phyloP scores from a whole-genome alignment of 228 moss, liverwort and hornwort species.

The Sphagnum magellanicum region DNA sequence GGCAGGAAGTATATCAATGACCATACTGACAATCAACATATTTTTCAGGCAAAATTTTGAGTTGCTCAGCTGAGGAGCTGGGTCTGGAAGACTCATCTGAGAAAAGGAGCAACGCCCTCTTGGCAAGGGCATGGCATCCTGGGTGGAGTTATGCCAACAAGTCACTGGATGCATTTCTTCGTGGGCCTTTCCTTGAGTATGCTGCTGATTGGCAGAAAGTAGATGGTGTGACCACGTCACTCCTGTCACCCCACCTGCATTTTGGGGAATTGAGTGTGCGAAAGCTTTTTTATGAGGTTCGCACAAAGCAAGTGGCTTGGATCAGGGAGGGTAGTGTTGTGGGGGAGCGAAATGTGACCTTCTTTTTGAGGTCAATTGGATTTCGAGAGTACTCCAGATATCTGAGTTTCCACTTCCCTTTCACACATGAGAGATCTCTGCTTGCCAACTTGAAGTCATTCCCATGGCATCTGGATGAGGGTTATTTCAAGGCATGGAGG shows the following conservation, averaged over 20 bases:
- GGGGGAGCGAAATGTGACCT: constrained; percentile 68
- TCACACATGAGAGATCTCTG: constrained; percentile 97
- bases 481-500: constrained; percentile 92
- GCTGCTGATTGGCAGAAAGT: constrained; percentile 73
- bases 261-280: constrained; percentile 98
- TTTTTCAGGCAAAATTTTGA: constrained; percentile 35
- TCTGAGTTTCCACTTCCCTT: constrained; percentile 99
- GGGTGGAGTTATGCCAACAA: constrained; percentile 87
- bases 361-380: constrained; percentile 87
- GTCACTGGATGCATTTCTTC: constrained; percentile 71
- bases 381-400: constrained; percentile 99
- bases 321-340: constrained; percentile 53
- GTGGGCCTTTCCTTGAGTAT: constrained; percentile 63
- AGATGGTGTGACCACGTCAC: constrained; percentile 73
- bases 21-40: neutral
- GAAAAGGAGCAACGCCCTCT: constrained; percentile 87
- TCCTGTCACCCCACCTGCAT: constrained; percentile 88
- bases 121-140: constrained; percentile 83
- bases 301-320: constrained; percentile 74
- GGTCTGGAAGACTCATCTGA: constrained; percentile 83
- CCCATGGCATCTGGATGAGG: constrained; percentile 86
- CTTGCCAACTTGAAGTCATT: constrained; percentile 96
- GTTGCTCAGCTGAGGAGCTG: constrained; percentile 52
- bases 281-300: constrained; percentile 86
- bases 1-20: no score